Conservation (phyloP, 805 yeast genomes). For the Lachancea mirantina region DNA sequence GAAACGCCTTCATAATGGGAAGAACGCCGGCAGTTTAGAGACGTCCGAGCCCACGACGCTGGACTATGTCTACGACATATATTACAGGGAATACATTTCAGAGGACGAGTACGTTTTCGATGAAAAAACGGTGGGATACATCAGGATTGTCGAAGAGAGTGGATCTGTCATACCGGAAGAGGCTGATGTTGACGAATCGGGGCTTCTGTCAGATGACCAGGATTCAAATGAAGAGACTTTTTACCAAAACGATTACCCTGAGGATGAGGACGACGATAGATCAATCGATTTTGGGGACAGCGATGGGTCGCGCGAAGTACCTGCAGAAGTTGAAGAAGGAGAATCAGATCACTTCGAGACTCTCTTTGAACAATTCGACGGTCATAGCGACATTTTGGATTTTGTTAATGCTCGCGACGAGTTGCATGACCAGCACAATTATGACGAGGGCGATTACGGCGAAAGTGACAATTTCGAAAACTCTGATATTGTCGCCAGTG, state of each 20-base stretch:
- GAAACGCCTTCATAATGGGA: constrained; percentile 15
- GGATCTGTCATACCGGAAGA: constrained; percentile 32
- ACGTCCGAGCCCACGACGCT: constrained; percentile 27
- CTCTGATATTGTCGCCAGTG: constrained; percentile 9
- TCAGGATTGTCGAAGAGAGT: constrained; percentile 37
- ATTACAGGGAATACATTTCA: constrained; percentile 57
- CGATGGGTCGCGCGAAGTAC: constrained; percentile 23
- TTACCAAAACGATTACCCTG: constrained; percentile 90
- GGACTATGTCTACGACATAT: constrained; percentile 92
- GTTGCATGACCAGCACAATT: constrained; percentile 4
- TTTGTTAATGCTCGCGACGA: constrained; percentile 27
- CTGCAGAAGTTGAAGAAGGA: constrained; percentile 12
- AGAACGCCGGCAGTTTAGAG: constrained; percentile 9
- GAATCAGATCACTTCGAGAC: constrained; percentile 1
- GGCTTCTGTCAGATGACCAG: constrained; percentile 55
- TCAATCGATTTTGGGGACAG: constrained; percentile 33
- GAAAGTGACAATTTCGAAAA: background rate
- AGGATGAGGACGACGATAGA: constrained; percentile 71
- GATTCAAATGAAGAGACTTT: constrained; percentile 89
- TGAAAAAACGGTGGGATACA: constrained; percentile 32
- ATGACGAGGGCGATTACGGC: constrained; percentile 10
- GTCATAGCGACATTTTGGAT: constrained; percentile 18
- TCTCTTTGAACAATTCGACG: constrained; percentile 20
- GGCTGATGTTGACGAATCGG: constrained; percentile 36
- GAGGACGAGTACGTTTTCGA: constrained; percentile 41